These are phyloP conservation scores for Sclerospora graminicola DNA, from an alignment of 352 stramenopile species.

Conservation along the genomic window DNA sequence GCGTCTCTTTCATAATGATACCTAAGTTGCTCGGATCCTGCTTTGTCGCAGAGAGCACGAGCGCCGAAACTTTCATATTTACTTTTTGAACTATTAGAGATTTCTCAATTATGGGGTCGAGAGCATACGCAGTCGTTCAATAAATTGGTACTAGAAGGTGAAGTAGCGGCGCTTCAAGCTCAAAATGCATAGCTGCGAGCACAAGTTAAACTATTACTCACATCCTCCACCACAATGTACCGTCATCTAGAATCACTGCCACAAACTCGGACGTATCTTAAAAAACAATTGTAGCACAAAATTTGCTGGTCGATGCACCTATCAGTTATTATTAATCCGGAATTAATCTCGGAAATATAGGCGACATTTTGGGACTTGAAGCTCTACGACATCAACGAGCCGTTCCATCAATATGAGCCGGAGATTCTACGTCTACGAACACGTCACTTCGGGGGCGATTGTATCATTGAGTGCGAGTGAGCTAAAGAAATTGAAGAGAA, in stretches of 20 bases:
- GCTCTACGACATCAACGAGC: constrained; percentile 82
- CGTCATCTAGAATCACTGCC: no score
- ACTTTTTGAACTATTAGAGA: constrained; percentile 75
- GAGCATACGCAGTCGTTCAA: constrained; percentile 67
- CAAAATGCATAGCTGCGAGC: no score
- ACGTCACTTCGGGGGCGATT: constrained; percentile 26
- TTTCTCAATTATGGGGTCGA: constrained; percentile 62
- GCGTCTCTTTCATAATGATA: constrained; percentile 77
- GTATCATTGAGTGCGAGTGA: constrained; percentile 36
- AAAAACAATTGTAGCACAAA: no score
- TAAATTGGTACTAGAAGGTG: no score
- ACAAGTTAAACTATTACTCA: no score
- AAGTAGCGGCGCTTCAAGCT: no score
- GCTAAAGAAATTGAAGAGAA: constrained; percentile 75
- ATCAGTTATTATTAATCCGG: no score
- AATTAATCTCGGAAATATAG: constrained; percentile 68
- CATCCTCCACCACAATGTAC: no score
- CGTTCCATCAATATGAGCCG: constrained; percentile 75
- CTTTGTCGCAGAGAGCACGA: constrained; percentile 76
- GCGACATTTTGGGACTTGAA: constrained; percentile 81
- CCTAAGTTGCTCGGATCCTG: constrained; percentile 79
- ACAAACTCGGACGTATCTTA: no score
- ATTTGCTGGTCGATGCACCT: no score
- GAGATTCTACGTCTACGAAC: constrained; percentile 72
- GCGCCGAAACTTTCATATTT: constrained; percentile 61